phyloP scores from a whole-genome alignment of 2,329 filamentous ascomycete genomes.

The Pseudogymnoascus sp. region DNA sequence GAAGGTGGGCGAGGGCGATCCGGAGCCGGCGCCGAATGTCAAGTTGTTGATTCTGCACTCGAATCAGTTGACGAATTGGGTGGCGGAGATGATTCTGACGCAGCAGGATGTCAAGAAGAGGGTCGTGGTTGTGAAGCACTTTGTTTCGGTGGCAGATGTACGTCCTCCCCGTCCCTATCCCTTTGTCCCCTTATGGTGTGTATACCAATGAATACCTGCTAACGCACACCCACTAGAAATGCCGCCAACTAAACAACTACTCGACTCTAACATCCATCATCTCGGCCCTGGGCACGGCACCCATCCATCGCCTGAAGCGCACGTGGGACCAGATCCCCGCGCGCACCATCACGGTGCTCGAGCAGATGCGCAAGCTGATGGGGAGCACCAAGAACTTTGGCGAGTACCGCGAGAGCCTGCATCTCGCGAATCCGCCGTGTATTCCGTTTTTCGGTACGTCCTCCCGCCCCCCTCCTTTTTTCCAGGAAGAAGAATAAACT shows the following conservation, averaged over 20 bases:
- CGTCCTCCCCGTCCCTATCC: too few species aligned
- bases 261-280: slow-evolving; percentile 97
- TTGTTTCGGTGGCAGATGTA: slow-evolving; percentile 92
- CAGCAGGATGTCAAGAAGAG: slow-evolving; percentile 93
- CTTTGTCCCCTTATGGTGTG: too few species aligned
- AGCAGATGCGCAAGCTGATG: slow-evolving; percentile 92
- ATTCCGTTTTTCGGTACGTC: slow-evolving; percentile 91
- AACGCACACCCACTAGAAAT: slow-evolving; percentile 59
- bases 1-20: slow-evolving; percentile 73
- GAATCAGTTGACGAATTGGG: slow-evolving; percentile 98
- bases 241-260: slow-evolving; percentile 87
- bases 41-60: slow-evolving; percentile 96
- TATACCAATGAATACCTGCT: slow-evolving; percentile 25
- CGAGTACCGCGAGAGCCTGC: slow-evolving; percentile 88
- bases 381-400: slow-evolving; percentile 97
- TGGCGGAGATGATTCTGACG: slow-evolving; percentile 95
- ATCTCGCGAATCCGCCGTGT: slow-evolving; percentile 89
- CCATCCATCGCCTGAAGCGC: slow-evolving; percentile 84
- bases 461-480: neutral
- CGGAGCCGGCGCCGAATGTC: slow-evolving; percentile 85
- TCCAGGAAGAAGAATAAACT: too few species aligned
- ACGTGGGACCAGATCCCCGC: slow-evolving; percentile 93
- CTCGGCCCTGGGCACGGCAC: slow-evolving; percentile 86
- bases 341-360: slow-evolving; percentile 70
- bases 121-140: slow-evolving; percentile 97